These are phyloP conservation scores for Suillus occidentalis DNA, from an alignment of 768 basidiomycete species.

Conservation along the genomic window DNA sequence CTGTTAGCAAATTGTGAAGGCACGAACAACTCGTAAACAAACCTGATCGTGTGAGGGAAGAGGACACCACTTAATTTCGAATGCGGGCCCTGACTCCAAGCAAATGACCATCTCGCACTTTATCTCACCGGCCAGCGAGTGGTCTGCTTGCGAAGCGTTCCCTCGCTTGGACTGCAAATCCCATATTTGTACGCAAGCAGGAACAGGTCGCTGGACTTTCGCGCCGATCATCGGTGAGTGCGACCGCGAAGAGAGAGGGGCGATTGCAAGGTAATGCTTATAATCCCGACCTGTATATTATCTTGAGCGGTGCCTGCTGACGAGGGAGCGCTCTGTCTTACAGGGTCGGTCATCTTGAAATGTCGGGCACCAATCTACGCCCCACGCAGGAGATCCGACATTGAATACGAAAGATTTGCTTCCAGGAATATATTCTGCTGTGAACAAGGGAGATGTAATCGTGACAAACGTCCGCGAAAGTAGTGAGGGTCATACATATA, in stretches of 20 bases:
- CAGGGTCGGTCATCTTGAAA: conserved; percentile 55
- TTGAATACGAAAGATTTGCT: conserved; percentile 74
- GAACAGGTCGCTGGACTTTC: conserved; percentile 51
- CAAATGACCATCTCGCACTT: conserved; percentile 86
- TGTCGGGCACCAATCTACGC: conserved; percentile 91
- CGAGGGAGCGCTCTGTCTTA: conserved; percentile 30
- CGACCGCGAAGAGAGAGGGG: conserved; percentile 63
- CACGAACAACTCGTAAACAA: conserved; percentile 17
- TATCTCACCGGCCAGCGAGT: conserved; percentile 37
- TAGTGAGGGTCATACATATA: conserved; percentile 48
- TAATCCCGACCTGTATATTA: conserved; percentile 44
- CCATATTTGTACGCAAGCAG: conserved; percentile 90
- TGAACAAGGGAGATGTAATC: conserved; percentile 6
- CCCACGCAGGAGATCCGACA: conserved; percentile 89
- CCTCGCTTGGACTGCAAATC: conserved; percentile 36
- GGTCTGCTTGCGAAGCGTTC: conserved; percentile 25
- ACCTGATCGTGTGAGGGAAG: conserved; percentile 73
- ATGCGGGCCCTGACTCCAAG: conserved; percentile 74
- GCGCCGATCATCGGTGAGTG: conserved; percentile 69
- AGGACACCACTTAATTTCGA: conserved; percentile 92
- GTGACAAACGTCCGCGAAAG: neutral
- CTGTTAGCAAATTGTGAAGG: neutral
- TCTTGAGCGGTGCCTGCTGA: neutral
- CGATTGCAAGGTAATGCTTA: conserved; percentile 84
- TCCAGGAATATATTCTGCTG: conserved; percentile 61